Evolutionary conservation across 768 basidiomycete species (phyloP).

Genomic region (Mycena capillaripes): DNA sequence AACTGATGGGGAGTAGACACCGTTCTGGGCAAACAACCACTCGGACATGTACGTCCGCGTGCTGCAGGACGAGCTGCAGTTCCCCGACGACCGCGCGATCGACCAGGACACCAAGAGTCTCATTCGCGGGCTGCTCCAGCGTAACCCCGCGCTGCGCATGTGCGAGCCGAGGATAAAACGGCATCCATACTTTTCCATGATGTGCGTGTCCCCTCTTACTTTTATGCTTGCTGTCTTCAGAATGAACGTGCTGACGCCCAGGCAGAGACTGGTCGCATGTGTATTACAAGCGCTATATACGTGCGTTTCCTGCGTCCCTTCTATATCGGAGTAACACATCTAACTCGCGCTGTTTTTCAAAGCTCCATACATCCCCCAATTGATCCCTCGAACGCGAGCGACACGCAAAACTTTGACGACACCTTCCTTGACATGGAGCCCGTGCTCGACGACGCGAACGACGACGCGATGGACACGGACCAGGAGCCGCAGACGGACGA

Average conservation of each 20-base stretch:
- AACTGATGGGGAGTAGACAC: slow-evolving; percentile 67
- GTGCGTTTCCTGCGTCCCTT: slow-evolving; percentile 58
- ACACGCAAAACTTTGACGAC: slow-evolving; percentile 98
- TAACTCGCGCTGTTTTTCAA: not conserved
- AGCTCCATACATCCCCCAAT: slow-evolving; percentile 97
- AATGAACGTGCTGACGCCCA: slow-evolving; percentile 24
- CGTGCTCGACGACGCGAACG: slow-evolving; percentile 83
- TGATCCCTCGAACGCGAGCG: slow-evolving; percentile 91
- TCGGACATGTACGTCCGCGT: slow-evolving; percentile 96
- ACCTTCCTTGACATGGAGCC: slow-evolving; percentile 97
- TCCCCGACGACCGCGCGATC: slow-evolving; percentile 92
- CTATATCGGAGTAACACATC: slow-evolving; percentile 17
- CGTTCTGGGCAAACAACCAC: slow-evolving; percentile 94
- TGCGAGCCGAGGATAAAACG: slow-evolving; percentile 94
- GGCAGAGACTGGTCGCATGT: slow-evolving; percentile 93
- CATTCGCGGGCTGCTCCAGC: slow-evolving; percentile 96
- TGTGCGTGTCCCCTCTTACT: slow-evolving; percentile 63
- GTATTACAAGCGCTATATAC: slow-evolving; percentile 94
- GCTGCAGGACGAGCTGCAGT: slow-evolving; percentile 89
- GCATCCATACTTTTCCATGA: slow-evolving; percentile 96
- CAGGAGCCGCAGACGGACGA: slow-evolving; percentile 81
- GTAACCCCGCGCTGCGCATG: slow-evolving; percentile 91
- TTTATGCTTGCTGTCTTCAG: no score
- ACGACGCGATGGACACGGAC: slow-evolving; percentile 76
- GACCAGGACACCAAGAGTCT: slow-evolving; percentile 96